These are phyloP conservation scores for Termitomyces eurrhizus DNA, from an alignment of 768 basidiomycete species.

Conservation along the genomic window DNA sequence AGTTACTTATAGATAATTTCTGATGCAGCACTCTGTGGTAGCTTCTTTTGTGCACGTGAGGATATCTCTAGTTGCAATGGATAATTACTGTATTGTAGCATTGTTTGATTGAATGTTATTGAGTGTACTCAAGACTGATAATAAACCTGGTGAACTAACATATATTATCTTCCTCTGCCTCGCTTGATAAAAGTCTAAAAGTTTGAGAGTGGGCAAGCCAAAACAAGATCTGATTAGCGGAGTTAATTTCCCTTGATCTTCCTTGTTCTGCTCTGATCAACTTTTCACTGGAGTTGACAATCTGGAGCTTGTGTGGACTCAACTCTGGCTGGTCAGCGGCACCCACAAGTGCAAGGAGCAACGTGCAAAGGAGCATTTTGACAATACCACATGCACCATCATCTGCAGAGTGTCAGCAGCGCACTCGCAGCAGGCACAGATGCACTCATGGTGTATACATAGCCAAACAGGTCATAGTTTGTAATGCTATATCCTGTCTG, in stretches of 20 bases:
- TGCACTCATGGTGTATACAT: conserved; percentile 92
- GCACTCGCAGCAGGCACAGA: conserved; percentile 48
- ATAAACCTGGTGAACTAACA: neutral
- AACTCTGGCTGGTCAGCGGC: conserved; percentile 90
- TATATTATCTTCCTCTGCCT: neutral
- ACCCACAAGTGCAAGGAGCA: conserved; percentile 93
- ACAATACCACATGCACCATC: conserved; percentile 93
- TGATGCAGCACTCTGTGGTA: neutral
- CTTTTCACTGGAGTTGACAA: conserved; percentile 59
- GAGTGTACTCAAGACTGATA: neutral
- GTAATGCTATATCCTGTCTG: conserved; percentile 95
- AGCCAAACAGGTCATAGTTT: conserved; percentile 96
- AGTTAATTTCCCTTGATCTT: neutral
- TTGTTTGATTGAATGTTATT: neutral
- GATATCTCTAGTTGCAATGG: neutral
- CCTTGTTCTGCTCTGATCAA: neutral
- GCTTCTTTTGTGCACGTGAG: neutral
- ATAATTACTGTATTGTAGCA: neutral
- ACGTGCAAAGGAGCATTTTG: conserved; percentile 99
- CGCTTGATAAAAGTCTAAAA: neutral
- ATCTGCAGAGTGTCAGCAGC: no score
- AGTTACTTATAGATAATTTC: neutral
- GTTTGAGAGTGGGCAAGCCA: neutral
- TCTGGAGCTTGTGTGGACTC: conserved; percentile 91
- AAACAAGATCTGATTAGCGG: neutral